phyloP scores from a whole-genome alignment of 768 basidiomycete genomes.

The Rossbeevera mucosa region DNA sequence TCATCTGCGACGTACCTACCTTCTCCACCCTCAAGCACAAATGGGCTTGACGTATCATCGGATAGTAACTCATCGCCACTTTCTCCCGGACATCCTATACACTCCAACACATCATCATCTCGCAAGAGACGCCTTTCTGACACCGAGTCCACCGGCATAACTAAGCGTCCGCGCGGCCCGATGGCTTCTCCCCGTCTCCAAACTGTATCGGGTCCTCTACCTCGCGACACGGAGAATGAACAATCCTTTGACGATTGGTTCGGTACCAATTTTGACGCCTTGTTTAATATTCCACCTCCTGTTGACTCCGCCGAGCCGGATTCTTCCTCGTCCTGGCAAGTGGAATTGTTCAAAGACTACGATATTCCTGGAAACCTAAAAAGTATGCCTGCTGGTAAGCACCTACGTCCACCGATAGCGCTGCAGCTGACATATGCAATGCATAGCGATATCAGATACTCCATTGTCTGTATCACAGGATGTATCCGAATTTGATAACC shows the following conservation, averaged over 20 bases:
- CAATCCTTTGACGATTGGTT: constrained; percentile 36
- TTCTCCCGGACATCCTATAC: background rate
- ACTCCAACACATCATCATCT: background rate
- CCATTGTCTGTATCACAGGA: background rate
- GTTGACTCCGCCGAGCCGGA: constrained; percentile 26
- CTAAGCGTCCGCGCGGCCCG: constrained; percentile 28
- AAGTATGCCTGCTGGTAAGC: constrained; percentile 4
- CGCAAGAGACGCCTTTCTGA: constrained; percentile 39
- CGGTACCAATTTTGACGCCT: constrained; percentile 17
- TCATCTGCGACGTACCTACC: constrained; percentile 4
- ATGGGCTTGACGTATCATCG: background rate
- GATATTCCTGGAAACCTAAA: constrained; percentile 10
- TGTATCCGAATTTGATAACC: constrained; percentile 4
- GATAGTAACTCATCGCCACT: background rate
- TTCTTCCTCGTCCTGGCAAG: constrained; percentile 24
- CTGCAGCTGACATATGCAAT: background rate
- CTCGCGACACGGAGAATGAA: constrained; percentile 10
- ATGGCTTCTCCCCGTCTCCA: constrained; percentile 19
- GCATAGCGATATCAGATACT: background rate
- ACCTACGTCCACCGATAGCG: background rate
- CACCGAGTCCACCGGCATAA: constrained; percentile 10
- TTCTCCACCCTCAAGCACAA: constrained; percentile 13
- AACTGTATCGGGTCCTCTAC: constrained; percentile 32
- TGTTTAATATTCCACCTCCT: constrained; percentile 27
- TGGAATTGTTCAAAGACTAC: constrained; percentile 33